Percentiles rank a stretch among this genome's conserved stretches.
phyloP scores from a whole-genome alignment of 2,329 filamentous ascomycete species.

The Exophiala phaeomuriformis region DNA sequence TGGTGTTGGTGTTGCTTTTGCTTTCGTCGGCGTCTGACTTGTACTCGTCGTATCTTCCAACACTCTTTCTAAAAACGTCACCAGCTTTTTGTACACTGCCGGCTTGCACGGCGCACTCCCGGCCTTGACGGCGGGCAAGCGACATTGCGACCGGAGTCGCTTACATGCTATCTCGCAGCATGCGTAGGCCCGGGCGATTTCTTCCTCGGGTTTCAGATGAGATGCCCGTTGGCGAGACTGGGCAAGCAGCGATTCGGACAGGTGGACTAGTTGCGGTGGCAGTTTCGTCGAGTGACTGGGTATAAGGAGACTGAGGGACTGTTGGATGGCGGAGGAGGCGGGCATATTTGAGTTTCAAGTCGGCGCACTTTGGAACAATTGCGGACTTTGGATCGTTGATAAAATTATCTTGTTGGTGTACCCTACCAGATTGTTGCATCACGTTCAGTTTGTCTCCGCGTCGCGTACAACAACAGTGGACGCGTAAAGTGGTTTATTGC shows the following conservation, averaged over 20 bases:
- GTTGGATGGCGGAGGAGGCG: conserved; percentile 55
- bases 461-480: too few species aligned
- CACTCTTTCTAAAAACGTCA: conserved; percentile 68
- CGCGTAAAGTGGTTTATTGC: too few species aligned
- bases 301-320: conserved; percentile 63
- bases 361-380: too few species aligned
- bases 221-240: conserved; percentile 73
- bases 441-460: too few species aligned
- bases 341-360: conserved; percentile 6
- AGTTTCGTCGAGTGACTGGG: conserved; percentile 52
- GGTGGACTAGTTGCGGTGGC: conserved; percentile 54
- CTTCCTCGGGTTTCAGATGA: conserved; percentile 74
- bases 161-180: conserved; percentile 88
- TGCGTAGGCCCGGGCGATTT: conserved; percentile 74
- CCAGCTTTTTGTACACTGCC: conserved; percentile 75
- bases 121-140: conserved; percentile 64
- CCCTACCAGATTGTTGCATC: too few species aligned
- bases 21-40: too few species aligned
- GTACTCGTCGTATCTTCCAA: conserved; percentile 40
- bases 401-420: too few species aligned
- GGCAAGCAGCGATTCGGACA: conserved; percentile 66
- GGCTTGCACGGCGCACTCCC: conserved; percentile 69
- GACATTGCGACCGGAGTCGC: conserved; percentile 65
- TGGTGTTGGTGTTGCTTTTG: too few species aligned
- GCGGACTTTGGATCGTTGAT: too few species aligned